Conservation (phyloP, 2,329 filamentous ascomycete species). For the Aspergillus sp. region DNA sequence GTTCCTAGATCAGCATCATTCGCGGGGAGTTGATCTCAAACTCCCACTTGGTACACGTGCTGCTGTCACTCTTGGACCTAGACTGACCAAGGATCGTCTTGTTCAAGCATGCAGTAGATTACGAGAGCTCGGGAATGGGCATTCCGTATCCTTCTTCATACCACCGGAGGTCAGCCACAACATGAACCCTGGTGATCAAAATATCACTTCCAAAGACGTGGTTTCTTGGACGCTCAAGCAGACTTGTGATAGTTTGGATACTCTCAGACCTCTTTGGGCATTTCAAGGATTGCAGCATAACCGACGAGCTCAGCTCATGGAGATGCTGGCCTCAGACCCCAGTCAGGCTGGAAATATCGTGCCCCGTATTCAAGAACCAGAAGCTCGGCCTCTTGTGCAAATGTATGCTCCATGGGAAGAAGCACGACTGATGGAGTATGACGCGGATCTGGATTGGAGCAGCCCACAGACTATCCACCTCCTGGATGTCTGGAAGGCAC, state of each 20-base stretch:
- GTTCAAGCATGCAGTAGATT: conserved; percentile 72
- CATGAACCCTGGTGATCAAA: conserved; percentile 48
- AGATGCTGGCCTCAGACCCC: neutral
- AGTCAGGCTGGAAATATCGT: conserved; percentile 31
- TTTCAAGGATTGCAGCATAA: conserved; percentile 53
- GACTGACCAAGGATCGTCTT: conserved; percentile 63
- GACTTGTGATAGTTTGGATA: conserved; percentile 48
- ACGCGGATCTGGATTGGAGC: neutral
- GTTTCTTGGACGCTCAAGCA: conserved; percentile 56
- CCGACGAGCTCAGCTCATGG: conserved; percentile 35
- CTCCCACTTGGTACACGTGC: conserved; percentile 57
- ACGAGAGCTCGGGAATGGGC: conserved; percentile 62
- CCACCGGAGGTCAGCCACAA: conserved; percentile 55
- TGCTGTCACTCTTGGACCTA: conserved; percentile 62
- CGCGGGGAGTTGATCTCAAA: conserved; percentile 63
- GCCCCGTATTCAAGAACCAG: conserved; percentile 54
- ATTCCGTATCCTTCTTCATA: conserved; percentile 60
- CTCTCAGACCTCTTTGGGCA: conserved; percentile 56
- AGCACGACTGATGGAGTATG: neutral
- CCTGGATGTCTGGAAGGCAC: too few species aligned
- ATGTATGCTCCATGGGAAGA: conserved; percentile 7
- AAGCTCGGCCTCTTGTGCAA: conserved; percentile 49
- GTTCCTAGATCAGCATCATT: conserved; percentile 67
- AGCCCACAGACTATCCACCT: too few species aligned
- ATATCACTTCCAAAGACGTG: conserved; percentile 52